Base-by-base conservation (phyloP, 306 rosid species). In the Sophora flavescens region DNA sequence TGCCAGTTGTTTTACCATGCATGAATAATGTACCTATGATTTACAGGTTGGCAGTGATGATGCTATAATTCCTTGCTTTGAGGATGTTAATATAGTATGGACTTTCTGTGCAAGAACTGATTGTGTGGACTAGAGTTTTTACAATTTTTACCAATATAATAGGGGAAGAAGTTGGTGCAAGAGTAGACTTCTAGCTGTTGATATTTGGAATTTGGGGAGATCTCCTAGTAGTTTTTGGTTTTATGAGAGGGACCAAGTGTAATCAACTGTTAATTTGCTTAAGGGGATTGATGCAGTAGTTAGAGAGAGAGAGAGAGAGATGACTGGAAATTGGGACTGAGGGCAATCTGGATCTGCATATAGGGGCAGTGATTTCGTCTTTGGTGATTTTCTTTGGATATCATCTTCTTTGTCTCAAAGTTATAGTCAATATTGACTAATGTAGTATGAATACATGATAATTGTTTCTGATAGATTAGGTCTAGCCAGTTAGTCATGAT, bases 1-100 rank as follows among this genome's bases (percentile, higher is more conserved):
- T 38, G 39, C 78, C 36, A 1, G 11, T 16, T 45, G 17, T 33
- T 85, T 57, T 61, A 15, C 75, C 70, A 36, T 45, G 16, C 33
- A 59, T 68, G 58, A 66, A 57, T 26, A 70, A 39, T 65, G 32
- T 72, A 15, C 45, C 73, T 6, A 42, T 76, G 65, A 51, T 80
- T 72, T 65, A 32, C 35, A 65, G 63, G 54, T 44, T 54, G 47
- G 15, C 36, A 44, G 8, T 56, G 68, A 17, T 64, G 75, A 8
- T 74, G 48, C 47, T 38, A 13, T 18, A 17, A 48, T 32, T 47
- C 33, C 51, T 69, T 5, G 15, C 12, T 56, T 54, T 42, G 17
- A 39, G 7, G 16, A 18, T 30, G 17, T 15, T 45, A 22, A 6
- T 50, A 35, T 36, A 26, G 75, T 30, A 17, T 30, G 32, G 28